Conservation (phyloP, 768 basidiomycete genomes). For the Crepidotus variabilis region DNA sequence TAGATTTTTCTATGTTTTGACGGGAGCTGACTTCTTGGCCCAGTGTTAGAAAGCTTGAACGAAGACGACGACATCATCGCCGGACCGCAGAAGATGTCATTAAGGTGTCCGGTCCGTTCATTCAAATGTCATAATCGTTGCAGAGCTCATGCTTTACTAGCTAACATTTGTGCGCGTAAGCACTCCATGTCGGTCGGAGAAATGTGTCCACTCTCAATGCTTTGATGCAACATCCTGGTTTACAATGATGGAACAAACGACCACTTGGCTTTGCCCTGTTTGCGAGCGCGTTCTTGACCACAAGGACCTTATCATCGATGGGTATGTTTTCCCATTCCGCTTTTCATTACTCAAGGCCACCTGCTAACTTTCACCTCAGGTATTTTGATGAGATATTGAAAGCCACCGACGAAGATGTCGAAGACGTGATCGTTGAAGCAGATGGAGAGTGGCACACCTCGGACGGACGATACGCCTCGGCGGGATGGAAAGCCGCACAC, state of each 20-base stretch:
- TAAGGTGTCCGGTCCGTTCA: slow-evolving; percentile 86
- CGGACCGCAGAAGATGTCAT: slow-evolving; percentile 83
- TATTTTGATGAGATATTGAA: slow-evolving; percentile 87
- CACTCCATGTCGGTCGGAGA: slow-evolving; percentile 81
- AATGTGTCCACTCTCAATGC: slow-evolving; percentile 89
- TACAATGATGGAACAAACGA: slow-evolving; percentile 93
- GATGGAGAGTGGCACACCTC: slow-evolving; percentile 95
- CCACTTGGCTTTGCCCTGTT: slow-evolving; percentile 93
- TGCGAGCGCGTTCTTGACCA: slow-evolving; percentile 78
- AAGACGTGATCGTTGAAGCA: slow-evolving; percentile 91
- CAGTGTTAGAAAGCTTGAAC: slow-evolving; percentile 55
- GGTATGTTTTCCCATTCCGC: slow-evolving; percentile 49
- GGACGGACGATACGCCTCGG: slow-evolving; percentile 81
- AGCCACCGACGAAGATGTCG: slow-evolving; percentile 71
- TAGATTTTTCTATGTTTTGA: background rate
- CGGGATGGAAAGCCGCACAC: slow-evolving; percentile 62
- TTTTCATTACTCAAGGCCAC: background rate
- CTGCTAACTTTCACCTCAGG: slow-evolving; percentile 32
- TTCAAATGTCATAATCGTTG: background rate
- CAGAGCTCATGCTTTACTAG: slow-evolving; percentile 26
- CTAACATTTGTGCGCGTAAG: slow-evolving; percentile 83
- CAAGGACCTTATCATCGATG: slow-evolving; percentile 88
- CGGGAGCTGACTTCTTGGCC: slow-evolving; percentile 3
- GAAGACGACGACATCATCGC: slow-evolving; percentile 93
- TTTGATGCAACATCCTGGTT: slow-evolving; percentile 96